Evolutionary conservation across 192 early-diverging fungal species (phyloP).

Genomic region (Coemansia sp.): DNA sequence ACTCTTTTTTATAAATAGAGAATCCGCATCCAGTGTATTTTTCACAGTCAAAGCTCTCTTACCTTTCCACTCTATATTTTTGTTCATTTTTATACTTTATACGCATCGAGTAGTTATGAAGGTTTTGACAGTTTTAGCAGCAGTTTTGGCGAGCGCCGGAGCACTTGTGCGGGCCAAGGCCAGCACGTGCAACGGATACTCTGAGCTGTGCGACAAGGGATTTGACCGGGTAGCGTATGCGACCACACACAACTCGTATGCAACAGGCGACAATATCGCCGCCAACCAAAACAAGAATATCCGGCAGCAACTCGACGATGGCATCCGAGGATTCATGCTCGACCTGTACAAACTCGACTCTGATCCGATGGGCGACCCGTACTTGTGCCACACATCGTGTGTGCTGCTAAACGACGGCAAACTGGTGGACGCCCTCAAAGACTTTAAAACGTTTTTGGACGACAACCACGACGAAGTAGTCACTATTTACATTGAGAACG

Average conservation of each 20-base stretch:
- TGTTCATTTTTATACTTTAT: background rate
- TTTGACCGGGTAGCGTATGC: slow-evolving; percentile 65
- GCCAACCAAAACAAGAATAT: slow-evolving; percentile 70
- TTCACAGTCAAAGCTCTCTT: background rate
- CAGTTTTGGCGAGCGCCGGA: background rate
- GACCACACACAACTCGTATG: slow-evolving; percentile 76
- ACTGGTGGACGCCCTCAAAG: slow-evolving; percentile 56
- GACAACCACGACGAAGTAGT: slow-evolving; percentile 70
- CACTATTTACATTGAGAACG: slow-evolving; percentile 74
- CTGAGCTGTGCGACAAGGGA: slow-evolving; percentile 61
- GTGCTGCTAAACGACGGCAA: slow-evolving; percentile 60
- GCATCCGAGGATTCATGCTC: slow-evolving; percentile 73
- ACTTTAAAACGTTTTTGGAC: slow-evolving; percentile 62
- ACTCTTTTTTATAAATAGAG: too few species aligned
- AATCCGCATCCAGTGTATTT: background rate
- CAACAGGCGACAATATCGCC: slow-evolving; percentile 53
- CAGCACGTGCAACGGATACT: slow-evolving; percentile 64
- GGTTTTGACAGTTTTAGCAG: slow-evolving; percentile 3
- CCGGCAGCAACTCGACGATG: slow-evolving; percentile 65
- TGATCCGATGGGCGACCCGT: slow-evolving; percentile 29
- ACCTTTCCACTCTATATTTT: background rate
- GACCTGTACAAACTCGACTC: slow-evolving; percentile 53
- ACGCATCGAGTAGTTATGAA: background rate
- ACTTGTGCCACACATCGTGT: slow-evolving; percentile 71
- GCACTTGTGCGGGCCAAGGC: slow-evolving; percentile 2